These are phyloP conservation scores for Chaetoscypha palmicola DNA, from an alignment of 2,329 filamentous ascomycete genomes.

Conservation along the genomic window DNA sequence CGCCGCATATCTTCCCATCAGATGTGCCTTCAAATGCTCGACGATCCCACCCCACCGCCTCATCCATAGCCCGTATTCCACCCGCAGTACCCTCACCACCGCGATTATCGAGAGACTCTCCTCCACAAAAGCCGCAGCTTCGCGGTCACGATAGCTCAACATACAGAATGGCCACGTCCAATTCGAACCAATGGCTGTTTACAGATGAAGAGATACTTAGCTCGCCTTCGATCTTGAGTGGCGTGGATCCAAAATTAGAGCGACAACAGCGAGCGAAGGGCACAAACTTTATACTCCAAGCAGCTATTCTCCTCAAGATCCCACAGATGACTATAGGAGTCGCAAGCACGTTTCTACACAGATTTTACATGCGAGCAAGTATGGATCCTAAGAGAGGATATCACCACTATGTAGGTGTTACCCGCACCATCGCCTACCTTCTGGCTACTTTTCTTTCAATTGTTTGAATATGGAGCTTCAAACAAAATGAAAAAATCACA, in stretches of 20 bases:
- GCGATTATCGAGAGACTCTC: slow-evolving; percentile 47
- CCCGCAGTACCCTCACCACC: slow-evolving; percentile 57
- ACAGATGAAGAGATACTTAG: slow-evolving; percentile 73
- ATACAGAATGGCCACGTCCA: slow-evolving; percentile 33
- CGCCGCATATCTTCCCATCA: slow-evolving; percentile 20
- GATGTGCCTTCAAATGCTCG: slow-evolving; percentile 26
- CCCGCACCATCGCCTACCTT: not conserved
- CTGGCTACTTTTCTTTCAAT: not conserved
- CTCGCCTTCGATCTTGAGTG: slow-evolving; percentile 79
- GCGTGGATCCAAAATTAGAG: slow-evolving; percentile 71
- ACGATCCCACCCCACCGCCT: slow-evolving; percentile 38
- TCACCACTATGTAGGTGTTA: slow-evolving; percentile 72
- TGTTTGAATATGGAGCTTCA: too few species aligned
- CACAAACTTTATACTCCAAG: slow-evolving; percentile 93
- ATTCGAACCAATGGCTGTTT: slow-evolving; percentile 75
- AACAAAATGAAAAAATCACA: not conserved
- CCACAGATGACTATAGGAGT: slow-evolving; percentile 90
- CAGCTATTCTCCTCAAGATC: slow-evolving; percentile 84
- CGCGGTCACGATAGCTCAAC: slow-evolving; percentile 3
- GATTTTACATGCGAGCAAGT: slow-evolving; percentile 87
- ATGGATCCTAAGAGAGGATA: slow-evolving; percentile 72
- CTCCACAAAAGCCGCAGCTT: slow-evolving; percentile 32
- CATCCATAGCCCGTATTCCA: slow-evolving; percentile 48
- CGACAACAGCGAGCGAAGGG: slow-evolving; percentile 78
- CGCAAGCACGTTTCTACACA: slow-evolving; percentile 88